Evolutionary conservation across 164 flowering plant species (phyloP).

Genomic region (Buxus sempervirens): DNA sequence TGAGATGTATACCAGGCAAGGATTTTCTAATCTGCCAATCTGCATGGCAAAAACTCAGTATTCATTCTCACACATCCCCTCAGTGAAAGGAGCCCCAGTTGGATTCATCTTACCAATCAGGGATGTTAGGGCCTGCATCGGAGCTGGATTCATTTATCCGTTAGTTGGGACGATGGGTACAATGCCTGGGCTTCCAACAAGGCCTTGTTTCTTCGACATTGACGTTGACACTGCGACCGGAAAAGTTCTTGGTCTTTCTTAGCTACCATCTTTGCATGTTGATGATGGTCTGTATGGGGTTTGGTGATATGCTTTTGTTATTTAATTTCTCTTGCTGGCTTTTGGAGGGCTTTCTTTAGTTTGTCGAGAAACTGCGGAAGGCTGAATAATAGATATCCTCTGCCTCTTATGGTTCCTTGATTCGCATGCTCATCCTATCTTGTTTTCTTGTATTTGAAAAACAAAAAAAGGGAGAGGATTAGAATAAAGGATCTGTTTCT

Average conservation of each 20-base stretch:
- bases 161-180: slow-evolving; percentile 98
- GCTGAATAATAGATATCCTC: too few species aligned
- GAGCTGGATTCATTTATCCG: slow-evolving; percentile 98
- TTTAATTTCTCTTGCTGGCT: too few species aligned
- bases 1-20: slow-evolving; percentile 88
- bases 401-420: too few species aligned
- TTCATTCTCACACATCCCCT: slow-evolving; percentile 78
- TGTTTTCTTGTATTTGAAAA: too few species aligned
- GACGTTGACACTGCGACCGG: slow-evolving; percentile 85
- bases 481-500: too few species aligned
- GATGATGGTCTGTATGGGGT: too few species aligned
- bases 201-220: slow-evolving; percentile 96
- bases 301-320: too few species aligned
- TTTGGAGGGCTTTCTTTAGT: too few species aligned
- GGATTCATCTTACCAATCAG: slow-evolving; percentile 85
- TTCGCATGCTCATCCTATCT: too few species aligned
- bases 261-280: too few species aligned
- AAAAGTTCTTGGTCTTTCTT: slow-evolving; percentile 85
- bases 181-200: slow-evolving; percentile 97
- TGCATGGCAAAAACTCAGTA: slow-evolving; percentile 99
- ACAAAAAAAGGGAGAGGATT: too few species aligned
- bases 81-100: slow-evolving; percentile 81
- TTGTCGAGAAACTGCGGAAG: too few species aligned
- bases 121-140: slow-evolving; percentile 93
- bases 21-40: slow-evolving; percentile 80